Conservation (phyloP, 768 basidiomycete genomes). For the Hemileccinum impolitum region DNA sequence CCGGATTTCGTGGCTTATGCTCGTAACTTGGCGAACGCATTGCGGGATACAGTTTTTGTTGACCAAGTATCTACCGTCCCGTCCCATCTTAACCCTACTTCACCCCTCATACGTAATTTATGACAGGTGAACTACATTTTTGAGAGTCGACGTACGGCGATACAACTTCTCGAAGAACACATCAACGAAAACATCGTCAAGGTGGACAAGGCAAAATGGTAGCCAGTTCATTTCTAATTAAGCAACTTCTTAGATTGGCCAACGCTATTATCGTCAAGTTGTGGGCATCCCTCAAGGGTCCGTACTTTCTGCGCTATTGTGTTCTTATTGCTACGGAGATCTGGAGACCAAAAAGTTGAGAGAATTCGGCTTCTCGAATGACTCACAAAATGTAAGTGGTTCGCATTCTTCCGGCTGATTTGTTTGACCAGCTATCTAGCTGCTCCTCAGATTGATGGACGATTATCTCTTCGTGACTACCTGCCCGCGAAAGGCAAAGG, state of each 20-base stretch:
- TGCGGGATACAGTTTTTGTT: conserved; percentile 79
- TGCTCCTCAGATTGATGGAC: conserved; percentile 84
- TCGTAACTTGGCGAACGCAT: conserved; percentile 53
- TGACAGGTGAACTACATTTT: conserved; percentile 51
- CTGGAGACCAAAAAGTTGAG: conserved; percentile 57
- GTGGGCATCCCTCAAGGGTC: conserved; percentile 98
- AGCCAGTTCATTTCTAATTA: not conserved
- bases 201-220: conserved; percentile 34
- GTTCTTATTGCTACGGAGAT: conserved; percentile 93
- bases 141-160: conserved; percentile 52
- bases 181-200: conserved; percentile 92
- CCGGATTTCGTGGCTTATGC: conserved; percentile 74
- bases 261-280: conserved; percentile 80
- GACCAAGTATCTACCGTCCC: conserved; percentile 57
- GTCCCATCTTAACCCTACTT: not conserved
- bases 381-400: conserved; percentile 58
- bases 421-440: conserved; percentile 37
- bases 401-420: not conserved
- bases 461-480: conserved; percentile 92
- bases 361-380: conserved; percentile 47
- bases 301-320: conserved; percentile 89
- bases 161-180: conserved; percentile 81
- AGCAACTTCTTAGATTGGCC: conserved; percentile 57
- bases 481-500: conserved; percentile 49
- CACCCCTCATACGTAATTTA: not conserved